A percentile compares a stretch with the other conserved stretches of the same genome.
Evolutionary conservation across 177 flowering plant species (phyloP).

Genomic region (Vitis hybrid): DNA sequence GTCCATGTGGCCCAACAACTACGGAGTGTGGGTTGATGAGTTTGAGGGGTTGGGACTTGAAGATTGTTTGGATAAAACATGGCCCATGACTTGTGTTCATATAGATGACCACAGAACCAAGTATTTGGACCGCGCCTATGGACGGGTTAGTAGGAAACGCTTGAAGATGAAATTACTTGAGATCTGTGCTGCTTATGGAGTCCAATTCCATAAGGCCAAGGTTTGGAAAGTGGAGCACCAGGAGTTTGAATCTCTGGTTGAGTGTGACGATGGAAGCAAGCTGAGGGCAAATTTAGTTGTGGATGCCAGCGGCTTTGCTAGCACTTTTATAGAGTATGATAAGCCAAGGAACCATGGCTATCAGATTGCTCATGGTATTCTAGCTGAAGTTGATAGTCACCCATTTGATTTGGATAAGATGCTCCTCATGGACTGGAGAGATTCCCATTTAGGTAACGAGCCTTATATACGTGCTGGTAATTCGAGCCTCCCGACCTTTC

Average conservation of each 20-base stretch:
- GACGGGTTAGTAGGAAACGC: conserved; percentile 47
- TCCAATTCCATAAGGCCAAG: conserved; percentile 61
- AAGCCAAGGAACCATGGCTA: conserved; percentile 59
- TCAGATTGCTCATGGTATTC: conserved; percentile 78
- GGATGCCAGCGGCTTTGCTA: conserved; percentile 71
- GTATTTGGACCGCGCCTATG: conserved; percentile 62
- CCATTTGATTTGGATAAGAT: conserved; percentile 79
- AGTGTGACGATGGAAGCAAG: conserved; percentile 62
- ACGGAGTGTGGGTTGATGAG: conserved; percentile 88
- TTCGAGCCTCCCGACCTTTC: conserved; percentile 59
- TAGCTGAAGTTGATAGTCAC: conserved; percentile 69
- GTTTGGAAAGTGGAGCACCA: conserved; percentile 60
- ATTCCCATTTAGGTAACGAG: conserved; percentile 67
- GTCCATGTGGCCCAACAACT: conserved; percentile 69
- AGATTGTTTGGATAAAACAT: conserved; percentile 58
- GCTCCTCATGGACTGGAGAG: conserved; percentile 91
- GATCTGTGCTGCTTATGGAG: conserved; percentile 43
- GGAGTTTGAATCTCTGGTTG: conserved; percentile 52
- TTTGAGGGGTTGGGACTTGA: conserved; percentile 52
- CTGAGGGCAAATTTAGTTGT: conserved; percentile 55
- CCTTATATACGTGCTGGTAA: conserved; percentile 50
- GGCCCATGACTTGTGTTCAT: conserved; percentile 56
- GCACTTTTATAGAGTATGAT: conserved; percentile 44
- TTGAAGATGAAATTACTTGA: conserved; percentile 48
- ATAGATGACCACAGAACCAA: conserved; percentile 54